Base-by-base conservation (phyloP, 2,329 filamentous ascomycete genomes). In the Ambrosiella cleistominuta region DNA sequence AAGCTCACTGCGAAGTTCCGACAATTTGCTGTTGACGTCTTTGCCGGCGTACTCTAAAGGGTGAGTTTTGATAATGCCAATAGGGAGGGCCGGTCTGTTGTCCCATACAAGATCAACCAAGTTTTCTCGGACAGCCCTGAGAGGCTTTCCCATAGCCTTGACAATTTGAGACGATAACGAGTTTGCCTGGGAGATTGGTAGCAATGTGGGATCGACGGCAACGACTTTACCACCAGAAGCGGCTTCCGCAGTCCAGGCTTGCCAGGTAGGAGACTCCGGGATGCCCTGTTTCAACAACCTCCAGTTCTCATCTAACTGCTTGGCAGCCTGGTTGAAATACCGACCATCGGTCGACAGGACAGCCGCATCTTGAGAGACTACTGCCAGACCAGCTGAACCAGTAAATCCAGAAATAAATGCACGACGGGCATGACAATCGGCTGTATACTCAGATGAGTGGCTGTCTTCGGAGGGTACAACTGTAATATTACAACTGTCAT, bases 381-480 rank as follows among this genome's bases (percentile, higher is more conserved):
- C 84, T 44, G 90, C 93, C 63, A 88, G 95, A 60, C 93, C 93
- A 49, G 93, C 91, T 8, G 93, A 98, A 58, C 93, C 93, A 60
- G 88, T 88, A 70, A 98, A 98, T 35, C 93, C 91, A 61, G 83
- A 90, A 64, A 98, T 95, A 67, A 84, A 96, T 68, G 84, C 88
- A 75, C 93, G 83, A 64, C 93, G 83, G 61, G 80, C 90, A 74
- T 98, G 93, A 68, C 88, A 95, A n/a, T 85, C 83, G 55, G 93
- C 93, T 69, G 96, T 96, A 71, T 98, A 98, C 73, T 98, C 93
- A 64, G 91, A 97, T 64, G 91, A 88, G 69, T 98, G 93, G 68
- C 88, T 91, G 69, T 98, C 93, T 78, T 97, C 93, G 39, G 91
- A 96, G 0, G 93, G 93, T 6, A 97, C 80, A 67, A 98, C 91